phyloP scores from a whole-genome alignment of 768 basidiomycete species.

The Pleurotus sapidus region DNA sequence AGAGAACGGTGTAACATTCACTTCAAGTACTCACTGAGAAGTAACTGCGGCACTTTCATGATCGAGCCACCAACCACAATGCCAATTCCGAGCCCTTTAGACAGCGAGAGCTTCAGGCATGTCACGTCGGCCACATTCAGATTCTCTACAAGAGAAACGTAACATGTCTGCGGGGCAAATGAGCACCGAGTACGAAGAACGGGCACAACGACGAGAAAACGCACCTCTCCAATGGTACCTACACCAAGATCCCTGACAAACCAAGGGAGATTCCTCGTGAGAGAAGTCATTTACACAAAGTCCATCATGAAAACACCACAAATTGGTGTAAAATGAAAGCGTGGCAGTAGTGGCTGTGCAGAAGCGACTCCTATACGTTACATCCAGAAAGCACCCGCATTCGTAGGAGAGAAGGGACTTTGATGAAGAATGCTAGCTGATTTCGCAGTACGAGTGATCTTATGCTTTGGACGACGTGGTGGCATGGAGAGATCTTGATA shows the following conservation, averaged over 20 bases:
- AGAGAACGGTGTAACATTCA: not conserved
- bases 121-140: constrained; percentile 71
- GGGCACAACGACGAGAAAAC: constrained; percentile 12
- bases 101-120: constrained; percentile 89
- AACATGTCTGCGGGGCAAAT: constrained; percentile 67
- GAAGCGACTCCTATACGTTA: no score
- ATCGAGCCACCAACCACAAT: constrained; percentile 92
- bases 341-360: no score
- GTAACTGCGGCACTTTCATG: constrained; percentile 95
- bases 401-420: no score
- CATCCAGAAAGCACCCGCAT: no score
- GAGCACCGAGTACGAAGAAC: not conserved
- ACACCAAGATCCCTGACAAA: constrained; percentile 80
- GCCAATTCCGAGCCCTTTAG: constrained; percentile 89
- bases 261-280: constrained; percentile 82
- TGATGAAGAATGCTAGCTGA: no score
- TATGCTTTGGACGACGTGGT: no score
- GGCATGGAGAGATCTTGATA: no score
- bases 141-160: constrained; percentile 84
- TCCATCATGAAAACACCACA: no score
- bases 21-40: constrained; percentile 58
- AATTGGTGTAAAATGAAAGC: no score
- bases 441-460: no score
- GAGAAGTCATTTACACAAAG: constrained; percentile 52
- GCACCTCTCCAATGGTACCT: constrained; percentile 78